Evolutionary conservation across 2,329 filamentous ascomycete genomes (phyloP).

Genomic region (Ceratocystis ficicola): DNA sequence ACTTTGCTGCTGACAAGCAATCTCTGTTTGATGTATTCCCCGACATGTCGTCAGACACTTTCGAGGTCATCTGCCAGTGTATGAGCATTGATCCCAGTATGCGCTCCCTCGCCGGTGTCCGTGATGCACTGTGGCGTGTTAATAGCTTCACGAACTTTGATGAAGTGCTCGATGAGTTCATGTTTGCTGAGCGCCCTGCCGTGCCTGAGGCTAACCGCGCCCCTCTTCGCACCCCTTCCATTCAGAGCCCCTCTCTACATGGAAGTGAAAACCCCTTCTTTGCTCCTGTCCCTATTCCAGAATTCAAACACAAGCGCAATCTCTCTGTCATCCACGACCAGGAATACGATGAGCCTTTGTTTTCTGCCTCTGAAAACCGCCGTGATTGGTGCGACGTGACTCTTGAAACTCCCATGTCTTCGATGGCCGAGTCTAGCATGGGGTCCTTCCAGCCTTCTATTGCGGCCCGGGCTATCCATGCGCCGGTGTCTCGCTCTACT

Average conservation of each 20-base stretch:
- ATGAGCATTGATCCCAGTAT: slow-evolving; percentile 84
- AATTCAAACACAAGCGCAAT: slow-evolving; percentile 32
- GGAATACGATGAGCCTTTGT: slow-evolving; percentile 65
- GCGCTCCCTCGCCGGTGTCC: slow-evolving; percentile 67
- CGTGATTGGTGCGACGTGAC: slow-evolving; percentile 68
- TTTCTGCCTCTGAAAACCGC: slow-evolving; percentile 61
- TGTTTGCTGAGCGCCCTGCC: slow-evolving; percentile 63
- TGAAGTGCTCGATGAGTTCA: slow-evolving; percentile 74
- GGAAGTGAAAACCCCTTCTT: slow-evolving; percentile 27
- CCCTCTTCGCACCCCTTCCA: slow-evolving; percentile 86
- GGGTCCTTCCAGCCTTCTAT: slow-evolving; percentile 31
- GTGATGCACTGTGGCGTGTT: slow-evolving; percentile 64
- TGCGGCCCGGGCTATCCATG: slow-evolving; percentile 36
- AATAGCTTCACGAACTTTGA: slow-evolving; percentile 90
- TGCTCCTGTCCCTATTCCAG: slow-evolving; percentile 4
- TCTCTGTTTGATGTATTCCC: slow-evolving; percentile 97
- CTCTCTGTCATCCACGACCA: slow-evolving; percentile 75
- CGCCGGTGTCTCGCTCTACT: background rate
- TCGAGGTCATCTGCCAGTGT: slow-evolving; percentile 80
- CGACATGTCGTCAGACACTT: slow-evolving; percentile 96
- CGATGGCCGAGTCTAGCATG: slow-evolving; percentile 56
- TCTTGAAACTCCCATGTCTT: slow-evolving; percentile 67
- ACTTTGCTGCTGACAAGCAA: slow-evolving; percentile 87
- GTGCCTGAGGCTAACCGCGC: slow-evolving; percentile 82
- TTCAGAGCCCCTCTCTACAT: slow-evolving; percentile 59